Conservation (phyloP, 2,329 filamentous ascomycete species). For the Lachnum nothofagi region DNA sequence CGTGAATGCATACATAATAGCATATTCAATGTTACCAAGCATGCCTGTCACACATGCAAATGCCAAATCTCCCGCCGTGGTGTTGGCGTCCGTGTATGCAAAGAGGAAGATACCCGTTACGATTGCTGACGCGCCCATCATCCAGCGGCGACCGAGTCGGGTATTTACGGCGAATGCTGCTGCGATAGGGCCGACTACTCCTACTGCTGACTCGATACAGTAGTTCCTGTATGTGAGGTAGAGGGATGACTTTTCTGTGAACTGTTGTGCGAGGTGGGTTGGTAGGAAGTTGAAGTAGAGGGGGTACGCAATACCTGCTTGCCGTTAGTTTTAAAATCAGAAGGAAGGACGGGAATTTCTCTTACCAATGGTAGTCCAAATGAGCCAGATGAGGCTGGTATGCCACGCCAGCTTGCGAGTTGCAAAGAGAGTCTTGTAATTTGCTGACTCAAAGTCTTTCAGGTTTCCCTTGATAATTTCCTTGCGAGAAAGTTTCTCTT, state of each 20-base stretch:
- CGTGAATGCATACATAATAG: constrained; percentile 43
- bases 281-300: constrained; percentile 14
- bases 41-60: constrained; percentile 26
- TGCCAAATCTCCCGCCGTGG: constrained; percentile 19
- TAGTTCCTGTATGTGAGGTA: constrained; percentile 11
- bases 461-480: constrained; percentile 5
- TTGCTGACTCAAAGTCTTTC: constrained; percentile 9
- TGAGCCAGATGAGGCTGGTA: constrained; percentile 6
- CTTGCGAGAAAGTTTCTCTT: constrained; percentile 2
- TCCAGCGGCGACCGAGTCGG: constrained; percentile 8
- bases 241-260: constrained; percentile 3
- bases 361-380: constrained; percentile 11
- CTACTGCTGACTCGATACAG: constrained; percentile 5
- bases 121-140: constrained; percentile 13
- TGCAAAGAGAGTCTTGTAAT: constrained; percentile 10
- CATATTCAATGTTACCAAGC: constrained; percentile 23
- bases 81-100: constrained; percentile 23
- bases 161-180: constrained; percentile 11
- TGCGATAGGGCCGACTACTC: constrained; percentile 6
- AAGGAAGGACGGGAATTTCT: neutral
- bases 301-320: constrained; percentile 10
- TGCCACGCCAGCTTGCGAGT: constrained; percentile 4
- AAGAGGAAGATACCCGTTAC: constrained; percentile 21
- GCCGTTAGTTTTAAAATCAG: neutral
- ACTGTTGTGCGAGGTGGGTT: constrained; percentile 10